Percentiles rank a stretch among this genome's conserved stretches.
phyloP scores from a whole-genome alignment of 345 rosid species.

The Aquilaria sinensis region DNA sequence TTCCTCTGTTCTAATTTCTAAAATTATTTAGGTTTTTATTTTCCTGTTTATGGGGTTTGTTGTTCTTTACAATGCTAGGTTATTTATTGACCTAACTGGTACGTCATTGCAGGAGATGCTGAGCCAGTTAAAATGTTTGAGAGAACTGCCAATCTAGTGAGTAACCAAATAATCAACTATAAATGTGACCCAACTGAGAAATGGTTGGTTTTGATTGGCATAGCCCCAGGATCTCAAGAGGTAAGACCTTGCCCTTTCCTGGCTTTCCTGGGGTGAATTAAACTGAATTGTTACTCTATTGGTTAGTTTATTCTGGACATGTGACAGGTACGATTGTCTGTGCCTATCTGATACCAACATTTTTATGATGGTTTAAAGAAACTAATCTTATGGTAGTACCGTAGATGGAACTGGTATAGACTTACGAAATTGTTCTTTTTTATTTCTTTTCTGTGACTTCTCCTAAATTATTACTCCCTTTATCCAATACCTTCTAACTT shows the following conservation, averaged over 20 bases:
- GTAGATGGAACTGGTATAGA: too few species aligned
- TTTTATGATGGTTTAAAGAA: too few species aligned
- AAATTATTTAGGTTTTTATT: slow-evolving; percentile 2
- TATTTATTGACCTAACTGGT: slow-evolving; percentile 2
- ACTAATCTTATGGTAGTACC: too few species aligned
- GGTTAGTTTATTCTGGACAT: too few species aligned
- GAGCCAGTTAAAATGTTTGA: slow-evolving; percentile 98
- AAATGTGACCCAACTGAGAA: slow-evolving; percentile 91
- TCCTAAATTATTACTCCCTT: too few species aligned
- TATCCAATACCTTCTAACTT: too few species aligned
- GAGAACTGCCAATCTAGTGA: slow-evolving; percentile 85
- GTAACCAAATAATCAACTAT: slow-evolving; percentile 96
- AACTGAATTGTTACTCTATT: neutral
- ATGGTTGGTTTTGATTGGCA: slow-evolving; percentile 97
- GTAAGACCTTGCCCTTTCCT: slow-evolving; percentile 28
- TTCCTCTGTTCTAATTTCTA: slow-evolving; percentile 15
- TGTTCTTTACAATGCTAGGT: neutral
- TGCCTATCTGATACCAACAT: too few species aligned
- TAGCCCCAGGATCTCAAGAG: slow-evolving; percentile 97
- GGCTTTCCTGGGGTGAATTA: slow-evolving; percentile 1
- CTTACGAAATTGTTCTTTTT: too few species aligned
- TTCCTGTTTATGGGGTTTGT: neutral
- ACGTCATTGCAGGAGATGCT: slow-evolving; percentile 62
- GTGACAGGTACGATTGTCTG: too few species aligned
- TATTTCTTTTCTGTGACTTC: neutral